Evolutionary conservation across 352 stramenopile genomes (phyloP), one percentile per base, ranked within the genome.

Genomic region (Pythium oligandrum): DNA sequence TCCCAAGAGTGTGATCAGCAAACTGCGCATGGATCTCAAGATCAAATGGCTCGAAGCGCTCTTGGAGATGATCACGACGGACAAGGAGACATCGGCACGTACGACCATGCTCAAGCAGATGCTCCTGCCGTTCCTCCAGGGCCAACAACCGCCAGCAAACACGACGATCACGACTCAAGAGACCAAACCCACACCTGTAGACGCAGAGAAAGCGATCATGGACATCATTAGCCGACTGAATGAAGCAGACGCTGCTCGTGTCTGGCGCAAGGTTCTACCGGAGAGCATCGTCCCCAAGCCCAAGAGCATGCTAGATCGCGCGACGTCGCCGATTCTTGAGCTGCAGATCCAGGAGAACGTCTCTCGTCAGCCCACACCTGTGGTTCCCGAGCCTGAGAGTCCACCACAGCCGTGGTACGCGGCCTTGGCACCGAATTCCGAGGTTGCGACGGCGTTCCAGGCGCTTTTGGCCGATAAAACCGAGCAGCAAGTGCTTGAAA

Each of bases 21-120:
- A 53, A 34, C 82, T 88, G 75, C 65, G 60, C 17, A 49, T 76
- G 5, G 68, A 87, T n/a, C 30, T 72, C 44, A 90, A 88, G 42
- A 73, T 90, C 48, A 57, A 60, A 4, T 88, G 79, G 79, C 51
- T 88, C 35, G 73, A 90, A 6, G 63, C 61, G 11, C 53, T 88
- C 32, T 37, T 88, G 34, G 54, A 72, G 0, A 57, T 52, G 1
- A 54, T 88, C 3, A 37, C 69, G 10, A 73, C 34, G 1, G 77
- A 86, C 33, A 64, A 64, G 1, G 75, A 84, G 35, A 64, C 55
- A 6, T 83, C 71, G 9, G 66, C 63, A 6, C 70, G 70, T n/a
- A 66, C 78, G 30, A 39, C 59, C 38, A 75, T 76, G 55, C 57
- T 88, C 2, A 71, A 75, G 30, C 71, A 86, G 33, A 63, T 70